phyloP scores from a whole-genome alignment of 441 rosid species.

The Populus hybrid region DNA sequence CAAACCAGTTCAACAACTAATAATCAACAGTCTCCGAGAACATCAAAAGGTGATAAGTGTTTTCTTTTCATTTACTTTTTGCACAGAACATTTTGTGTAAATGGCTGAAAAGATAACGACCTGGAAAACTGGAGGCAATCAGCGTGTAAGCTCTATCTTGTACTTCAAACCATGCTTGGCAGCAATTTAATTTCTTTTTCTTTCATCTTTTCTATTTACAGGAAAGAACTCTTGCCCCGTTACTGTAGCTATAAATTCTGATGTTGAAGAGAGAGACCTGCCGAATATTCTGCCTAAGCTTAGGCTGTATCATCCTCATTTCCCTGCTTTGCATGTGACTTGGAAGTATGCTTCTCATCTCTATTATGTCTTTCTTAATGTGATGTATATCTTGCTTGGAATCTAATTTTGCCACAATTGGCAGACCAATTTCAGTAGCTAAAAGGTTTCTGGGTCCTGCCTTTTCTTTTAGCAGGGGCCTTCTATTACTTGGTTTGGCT shows the following conservation, averaged over 20 bases:
- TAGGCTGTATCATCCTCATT: conserved; percentile 17
- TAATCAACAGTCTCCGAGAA: conserved; percentile 17
- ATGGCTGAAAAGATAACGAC: too few relatives aligned
- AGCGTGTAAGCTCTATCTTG: background rate
- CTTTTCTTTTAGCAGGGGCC: too few relatives aligned
- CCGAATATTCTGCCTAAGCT: conserved; percentile 19
- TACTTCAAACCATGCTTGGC: background rate
- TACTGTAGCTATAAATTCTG: conserved; percentile 23
- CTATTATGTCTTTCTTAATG: too few relatives aligned
- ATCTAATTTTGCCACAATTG: too few relatives aligned
- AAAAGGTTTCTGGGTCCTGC: too few relatives aligned
- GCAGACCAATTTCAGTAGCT: too few relatives aligned
- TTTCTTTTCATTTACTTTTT: conserved; percentile 4
- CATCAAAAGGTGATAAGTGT: conserved; percentile 37
- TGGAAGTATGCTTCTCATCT: conserved; percentile 52
- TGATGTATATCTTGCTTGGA: too few relatives aligned
- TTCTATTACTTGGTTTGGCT: too few relatives aligned
- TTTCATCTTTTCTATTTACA: conserved; percentile 18
- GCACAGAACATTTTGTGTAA: background rate
- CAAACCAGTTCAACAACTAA: conserved; percentile 19
- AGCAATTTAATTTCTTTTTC: conserved; percentile 2
- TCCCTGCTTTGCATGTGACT: conserved; percentile 41
- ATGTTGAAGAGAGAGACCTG: conserved; percentile 17
- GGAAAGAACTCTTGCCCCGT: conserved; percentile 24
- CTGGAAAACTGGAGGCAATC: too few relatives aligned